Evolutionary conservation across 768 basidiomycete genomes (phyloP), one percentile per base, ranked within the genome.

Genomic region (Scleroderma citrinum): DNA sequence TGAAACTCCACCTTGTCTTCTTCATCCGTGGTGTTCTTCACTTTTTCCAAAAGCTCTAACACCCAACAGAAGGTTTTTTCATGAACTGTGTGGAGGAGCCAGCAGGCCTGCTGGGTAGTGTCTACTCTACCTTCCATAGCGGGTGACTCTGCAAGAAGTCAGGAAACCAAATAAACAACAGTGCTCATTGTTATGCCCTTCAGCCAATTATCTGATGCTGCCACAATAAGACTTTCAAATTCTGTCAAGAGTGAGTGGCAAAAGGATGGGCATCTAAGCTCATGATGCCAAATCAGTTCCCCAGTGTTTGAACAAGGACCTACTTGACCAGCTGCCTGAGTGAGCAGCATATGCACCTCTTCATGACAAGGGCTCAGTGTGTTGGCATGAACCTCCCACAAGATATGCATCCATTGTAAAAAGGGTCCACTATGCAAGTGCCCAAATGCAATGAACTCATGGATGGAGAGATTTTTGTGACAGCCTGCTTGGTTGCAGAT

Each of bases 381-480:
- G 14, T 62, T 56, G 8, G 66, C 61, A 10, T 61, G 61, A 30
- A 77, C 48, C 52, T 72, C 72, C 21, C 69, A 64, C 14, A 62
- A 77, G 72, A 54, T 77, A 29, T 29, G 4, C 26, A 29, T 4
- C 26, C 26, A 29, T 29, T 29, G 26, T 29, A 29, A 8, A 8
- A 52, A 59, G 2, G 60, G 47, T 4, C 76, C 74, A 21, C 68
- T 62, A 8, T 75, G 70, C 31, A 77, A 55, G 36, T 60, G 57
- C 4, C 65, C 67, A 49, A 72, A 77, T 0, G 68, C 64, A 20
- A 68, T 59, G 26, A 62, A 69, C 44, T 77, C 73, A 34, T 76
- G 73, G 4, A 71, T 45, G 29, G 47, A 63, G n/a, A 76, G 58
- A 16, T 67, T 58, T 29, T 46, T 24, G 0, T 70, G 69, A 46